Evolutionary conservation across 1,284 basidiomycete species (phyloP).

Genomic region (Phenoliferia sp.): DNA sequence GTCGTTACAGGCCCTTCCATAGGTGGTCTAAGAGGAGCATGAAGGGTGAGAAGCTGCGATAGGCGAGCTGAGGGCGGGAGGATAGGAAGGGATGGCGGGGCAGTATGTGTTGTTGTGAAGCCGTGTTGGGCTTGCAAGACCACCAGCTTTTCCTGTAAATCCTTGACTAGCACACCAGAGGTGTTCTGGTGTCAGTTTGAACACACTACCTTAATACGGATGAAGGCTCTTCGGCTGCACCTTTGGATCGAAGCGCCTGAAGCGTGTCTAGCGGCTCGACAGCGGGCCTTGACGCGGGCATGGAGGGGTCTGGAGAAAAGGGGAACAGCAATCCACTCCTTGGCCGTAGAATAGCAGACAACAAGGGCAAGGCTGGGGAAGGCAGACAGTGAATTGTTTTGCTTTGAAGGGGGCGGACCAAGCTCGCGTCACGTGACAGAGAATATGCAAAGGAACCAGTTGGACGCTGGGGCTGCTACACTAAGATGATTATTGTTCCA

Average conservation of each 20-base stretch:
- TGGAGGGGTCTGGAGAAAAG: background rate
- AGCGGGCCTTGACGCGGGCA: background rate
- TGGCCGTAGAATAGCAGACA: no score
- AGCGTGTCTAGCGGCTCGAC: background rate
- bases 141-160: background rate
- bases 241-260: background rate
- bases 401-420: no score
- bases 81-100: no score
- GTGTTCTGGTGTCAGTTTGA: background rate
- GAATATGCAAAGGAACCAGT: background rate
- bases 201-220: background rate
- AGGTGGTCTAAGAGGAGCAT: background rate
- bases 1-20: background rate
- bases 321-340: background rate
- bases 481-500: background rate
- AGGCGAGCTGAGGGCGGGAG: background rate
- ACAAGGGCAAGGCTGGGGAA: no score
- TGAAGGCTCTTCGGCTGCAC: background rate
- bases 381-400: no score
- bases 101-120: background rate
- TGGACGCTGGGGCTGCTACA: background rate
- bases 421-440: no score
- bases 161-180: background rate
- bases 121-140: background rate
- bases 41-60: background rate